Evolutionary conservation across 768 basidiomycete species (phyloP).

Genomic region (Hygrocybe punicea): DNA sequence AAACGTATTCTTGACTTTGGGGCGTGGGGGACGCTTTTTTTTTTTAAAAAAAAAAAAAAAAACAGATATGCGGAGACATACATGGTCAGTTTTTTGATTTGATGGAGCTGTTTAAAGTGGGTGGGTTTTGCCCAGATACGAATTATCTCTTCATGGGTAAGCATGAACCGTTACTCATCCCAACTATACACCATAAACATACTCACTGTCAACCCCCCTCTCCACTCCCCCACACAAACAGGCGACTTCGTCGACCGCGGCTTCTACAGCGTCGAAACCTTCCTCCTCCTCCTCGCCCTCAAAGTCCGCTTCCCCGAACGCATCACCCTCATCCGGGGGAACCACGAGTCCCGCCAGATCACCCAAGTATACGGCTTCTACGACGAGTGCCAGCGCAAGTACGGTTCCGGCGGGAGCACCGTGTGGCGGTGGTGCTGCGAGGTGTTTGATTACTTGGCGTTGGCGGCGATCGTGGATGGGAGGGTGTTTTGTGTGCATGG

Average conservation of each 20-base stretch:
- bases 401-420: slow-evolving; percentile 68
- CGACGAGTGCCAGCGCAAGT: slow-evolving; percentile 96
- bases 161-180: slow-evolving; percentile 28
- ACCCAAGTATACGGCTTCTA: slow-evolving; percentile 95
- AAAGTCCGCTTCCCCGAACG: slow-evolving; percentile 98
- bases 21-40: too few relatives aligned
- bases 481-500: slow-evolving; percentile 97
- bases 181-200: too few relatives aligned
- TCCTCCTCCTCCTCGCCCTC: slow-evolving; percentile 87
- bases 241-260: slow-evolving; percentile 98
- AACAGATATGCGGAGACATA: slow-evolving; percentile 89
- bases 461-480: slow-evolving; percentile 96
- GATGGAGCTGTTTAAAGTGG: slow-evolving; percentile 92
- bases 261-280: slow-evolving; percentile 95
- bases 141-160: slow-evolving; percentile 96
- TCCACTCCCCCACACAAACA: slow-evolving; percentile 31
- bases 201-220: slow-evolving; percentile 6
- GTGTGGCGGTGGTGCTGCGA: slow-evolving; percentile 99
- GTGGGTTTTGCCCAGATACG: slow-evolving; percentile 88
- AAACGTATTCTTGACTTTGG: slow-evolving; percentile 7
- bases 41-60: too few relatives aligned
- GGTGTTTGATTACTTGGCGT: slow-evolving; percentile 93
- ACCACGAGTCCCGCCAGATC: slow-evolving; percentile 97
- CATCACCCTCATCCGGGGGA: slow-evolving; percentile 94
- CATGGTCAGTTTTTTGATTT: slow-evolving; percentile 97